Evolutionary conservation across 139 green algal genomes (phyloP), one percentile per base, ranked within the genome.

Genomic region (Chlamydomonas urium): DNA sequence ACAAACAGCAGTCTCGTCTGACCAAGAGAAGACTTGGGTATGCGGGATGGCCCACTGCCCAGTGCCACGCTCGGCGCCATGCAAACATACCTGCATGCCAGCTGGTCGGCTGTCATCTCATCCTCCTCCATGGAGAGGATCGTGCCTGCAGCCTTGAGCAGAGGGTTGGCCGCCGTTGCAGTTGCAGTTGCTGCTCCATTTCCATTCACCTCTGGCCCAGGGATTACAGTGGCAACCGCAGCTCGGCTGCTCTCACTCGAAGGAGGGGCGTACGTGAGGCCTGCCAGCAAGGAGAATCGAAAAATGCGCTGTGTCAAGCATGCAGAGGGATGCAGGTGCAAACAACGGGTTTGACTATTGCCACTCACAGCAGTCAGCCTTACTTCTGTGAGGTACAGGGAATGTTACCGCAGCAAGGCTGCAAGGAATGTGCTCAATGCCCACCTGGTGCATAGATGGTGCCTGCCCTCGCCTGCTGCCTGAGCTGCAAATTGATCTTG

Each of bases 401-500:
- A n/a, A n/a, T n/a, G n/a, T n/a, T n/a, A n/a, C n/a, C n/a, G n/a
- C n/a, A n/a, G n/a, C n/a, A n/a, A n/a, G n/a, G n/a, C n/a, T n/a
- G n/a, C n/a, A n/a, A n/a, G n/a, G n/a, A n/a, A n/a, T n/a, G n/a
- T n/a, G n/a, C n/a, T n/a, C n/a, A n/a, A n/a, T n/a, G n/a, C 24
- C 29, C 26, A 63, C 90, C 91, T 36, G 92, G 91, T 26, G 91
- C 91, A 75, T 96, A 96, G 28, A 94, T 66, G 17, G 90, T 96
- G 42, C 89, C 92, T n/a, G 88, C 88, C 0, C 91, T 69, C 2
- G 93, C 92, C 77, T 98, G 91, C 81, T 97, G 91, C 50, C 93
- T 69, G 21, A 97, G 81, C 36, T 76, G 79, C 66, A 93, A 76
- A 83, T 97, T 97, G 84, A 97, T 96, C 60, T 89, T 92, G 29